Base-by-base conservation (phyloP, 495 filamentous ascomycete genomes). In the Penicillium lividum region DNA sequence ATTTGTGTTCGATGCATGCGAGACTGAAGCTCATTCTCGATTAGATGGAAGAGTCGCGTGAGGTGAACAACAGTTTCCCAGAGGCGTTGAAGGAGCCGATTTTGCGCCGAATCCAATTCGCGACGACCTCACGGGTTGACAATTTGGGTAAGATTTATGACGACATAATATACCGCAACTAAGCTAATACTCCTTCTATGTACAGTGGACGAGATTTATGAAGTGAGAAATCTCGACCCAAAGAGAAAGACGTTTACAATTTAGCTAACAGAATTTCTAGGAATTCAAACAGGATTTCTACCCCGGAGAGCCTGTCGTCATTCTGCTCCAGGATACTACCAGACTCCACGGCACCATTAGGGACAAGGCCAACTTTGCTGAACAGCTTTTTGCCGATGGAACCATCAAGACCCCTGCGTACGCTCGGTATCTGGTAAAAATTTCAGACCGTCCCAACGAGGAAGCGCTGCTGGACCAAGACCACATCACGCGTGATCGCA, bases 201-300 rank as follows among this genome's bases (percentile, higher is more conserved):
- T 2, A 46, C 67, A 89, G 88, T 90, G 59, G 87, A 89, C 67
- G 75, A 81, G 54, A 77, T 89, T 29, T 90, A 79, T 63, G 87
- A 90, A 70, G 81, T 86, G 71, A 68, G 74, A 72, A 18, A 10
- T 10, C 0, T 53, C 40, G 16, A 25, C n/a, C 50, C 1, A 0
- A 34, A 27, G 13, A 25, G 2, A 25, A 42, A 52, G 1, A 28
- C 7, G 5, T 9, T 29, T 16, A 33, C 18, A 30, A 29, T 31
- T 31, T 0, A 16, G 57, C 68, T 74, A 80, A 80, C 66, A 78
- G 45, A 4, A 76, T 70, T 7, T 3, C 36, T 77, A 96, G 77
- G 91, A 96, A 65, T 98, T 97, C 68, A 94, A 93, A 65, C 80
- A 86, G 48, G 92, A 97, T 66, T 98, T 94, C 65, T 97, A 94